Conservation (phyloP, 2,329 filamentous ascomycete genomes). For the Neonectria punicea region DNA sequence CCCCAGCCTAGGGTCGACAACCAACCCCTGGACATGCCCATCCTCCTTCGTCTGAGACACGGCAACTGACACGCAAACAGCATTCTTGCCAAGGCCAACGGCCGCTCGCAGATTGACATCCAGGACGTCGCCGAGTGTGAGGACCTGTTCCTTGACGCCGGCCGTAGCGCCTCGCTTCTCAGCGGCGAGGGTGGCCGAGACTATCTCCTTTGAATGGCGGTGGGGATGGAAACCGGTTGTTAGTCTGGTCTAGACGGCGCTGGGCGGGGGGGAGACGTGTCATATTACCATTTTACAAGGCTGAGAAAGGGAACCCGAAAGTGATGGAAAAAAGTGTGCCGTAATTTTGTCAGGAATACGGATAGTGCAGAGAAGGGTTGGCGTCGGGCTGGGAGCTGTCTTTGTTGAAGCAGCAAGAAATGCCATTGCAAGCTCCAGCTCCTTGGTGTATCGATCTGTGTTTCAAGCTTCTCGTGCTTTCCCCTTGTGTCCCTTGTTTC, state of each 20-base stretch:
- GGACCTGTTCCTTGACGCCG: conserved; percentile 84
- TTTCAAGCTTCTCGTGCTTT: not conserved
- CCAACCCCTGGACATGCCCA: conserved; percentile 15
- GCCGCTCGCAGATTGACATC: conserved; percentile 79
- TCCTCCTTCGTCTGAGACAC: conserved; percentile 44
- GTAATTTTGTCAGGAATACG: conserved; percentile 41
- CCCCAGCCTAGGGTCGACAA: conserved; percentile 27
- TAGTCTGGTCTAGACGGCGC: conserved; percentile 33
- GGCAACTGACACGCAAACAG: conserved; percentile 56
- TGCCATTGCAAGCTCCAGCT: conserved; percentile 23
- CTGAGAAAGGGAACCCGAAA: conserved; percentile 25
- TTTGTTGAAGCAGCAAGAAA: conserved; percentile 28
- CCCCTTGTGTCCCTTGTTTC: conserved; percentile 1
- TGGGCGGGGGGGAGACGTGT: conserved; percentile 39
- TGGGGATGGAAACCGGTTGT: conserved; percentile 11
- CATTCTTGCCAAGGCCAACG: conserved; percentile 88
- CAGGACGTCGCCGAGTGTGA: conserved; percentile 84
- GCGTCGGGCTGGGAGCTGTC: conserved; percentile 42
- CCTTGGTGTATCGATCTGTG: not conserved
- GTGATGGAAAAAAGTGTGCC: conserved; percentile 36
- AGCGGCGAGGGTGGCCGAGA: conserved; percentile 69
- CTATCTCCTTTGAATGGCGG: conserved; percentile 67
- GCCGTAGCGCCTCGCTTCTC: conserved; percentile 78
- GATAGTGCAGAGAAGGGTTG: conserved; percentile 25
- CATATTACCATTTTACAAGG: conserved; percentile 43